Evolutionary conservation across 176 grass and related monocot genomes (phyloP).

Genomic region (Zea mays): Zm-B73-REFERENCE-NAM-5.0 NC_050099.1:19188501-19189000

Average conservation of each 20-base stretch:
- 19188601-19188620: slow-evolving; percentile 26
- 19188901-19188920: slow-evolving; percentile 29
- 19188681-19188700: neutral
- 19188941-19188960: slow-evolving; percentile 9
- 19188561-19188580: neutral
- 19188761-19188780: neutral
- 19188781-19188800: slow-evolving; percentile 7
- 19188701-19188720: slow-evolving; percentile 18
- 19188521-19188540: slow-evolving; percentile 86
- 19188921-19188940: slow-evolving; percentile 23
- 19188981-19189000: slow-evolving; percentile 1
- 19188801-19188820: neutral
- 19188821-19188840: slow-evolving; percentile 37
- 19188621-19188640: slow-evolving; percentile 26
- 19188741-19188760: slow-evolving; percentile 37
- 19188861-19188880: slow-evolving; percentile 25
- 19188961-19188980: slow-evolving; percentile 19
- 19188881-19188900: slow-evolving; percentile 30
- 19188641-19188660: slow-evolving; percentile 13
- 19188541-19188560: neutral
- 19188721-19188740: slow-evolving; percentile 35
- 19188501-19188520: slow-evolving; percentile 84
- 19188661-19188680: slow-evolving; percentile 17
- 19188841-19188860: slow-evolving; percentile 32
- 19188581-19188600: neutral